Evolutionary conservation across 441 rosid species (phyloP).

Genomic region (Euphorbia celastroides): DNA sequence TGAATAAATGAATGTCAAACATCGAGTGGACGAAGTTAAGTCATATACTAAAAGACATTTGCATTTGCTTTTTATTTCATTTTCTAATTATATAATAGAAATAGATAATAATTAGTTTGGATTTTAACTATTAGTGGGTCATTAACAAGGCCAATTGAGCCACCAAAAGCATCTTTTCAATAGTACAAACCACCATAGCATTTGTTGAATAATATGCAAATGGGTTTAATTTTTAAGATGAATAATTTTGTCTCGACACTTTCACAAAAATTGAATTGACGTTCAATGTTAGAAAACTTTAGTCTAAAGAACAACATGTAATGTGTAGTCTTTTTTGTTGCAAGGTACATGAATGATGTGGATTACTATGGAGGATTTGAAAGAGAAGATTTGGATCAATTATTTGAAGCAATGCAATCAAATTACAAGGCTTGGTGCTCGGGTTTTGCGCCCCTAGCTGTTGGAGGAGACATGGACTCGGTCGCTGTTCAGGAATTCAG

Average conservation of each 20-base stretch:
- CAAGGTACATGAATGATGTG: slow-evolving; percentile 43
- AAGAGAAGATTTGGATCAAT: slow-evolving; percentile 68
- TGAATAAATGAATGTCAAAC: too few relatives aligned
- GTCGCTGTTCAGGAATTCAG: slow-evolving; percentile 88
- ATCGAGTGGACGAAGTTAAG: too few relatives aligned
- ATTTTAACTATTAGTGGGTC: slow-evolving; percentile 7
- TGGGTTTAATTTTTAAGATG: background rate
- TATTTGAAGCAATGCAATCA: slow-evolving; percentile 67
- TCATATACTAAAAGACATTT: too few relatives aligned
- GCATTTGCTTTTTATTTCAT: too few relatives aligned
- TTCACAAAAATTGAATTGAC: too few relatives aligned
- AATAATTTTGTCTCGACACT: background rate
- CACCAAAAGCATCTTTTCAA: slow-evolving; percentile 1
- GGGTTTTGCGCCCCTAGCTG: slow-evolving; percentile 77
- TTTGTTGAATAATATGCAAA: background rate
- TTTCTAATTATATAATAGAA: background rate
- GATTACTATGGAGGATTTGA: slow-evolving; percentile 87
- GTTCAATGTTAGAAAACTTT: too few relatives aligned
- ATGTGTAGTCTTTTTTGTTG: background rate
- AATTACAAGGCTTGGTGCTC: slow-evolving; percentile 86
- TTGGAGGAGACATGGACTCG: slow-evolving; percentile 90
- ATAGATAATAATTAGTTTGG: background rate
- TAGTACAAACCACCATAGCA: background rate
- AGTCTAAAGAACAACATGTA: too few relatives aligned
- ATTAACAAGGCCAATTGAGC: background rate